phyloP scores from a whole-genome alignment of 345 rosid genomes.

The Reutealis trisperma region DNA sequence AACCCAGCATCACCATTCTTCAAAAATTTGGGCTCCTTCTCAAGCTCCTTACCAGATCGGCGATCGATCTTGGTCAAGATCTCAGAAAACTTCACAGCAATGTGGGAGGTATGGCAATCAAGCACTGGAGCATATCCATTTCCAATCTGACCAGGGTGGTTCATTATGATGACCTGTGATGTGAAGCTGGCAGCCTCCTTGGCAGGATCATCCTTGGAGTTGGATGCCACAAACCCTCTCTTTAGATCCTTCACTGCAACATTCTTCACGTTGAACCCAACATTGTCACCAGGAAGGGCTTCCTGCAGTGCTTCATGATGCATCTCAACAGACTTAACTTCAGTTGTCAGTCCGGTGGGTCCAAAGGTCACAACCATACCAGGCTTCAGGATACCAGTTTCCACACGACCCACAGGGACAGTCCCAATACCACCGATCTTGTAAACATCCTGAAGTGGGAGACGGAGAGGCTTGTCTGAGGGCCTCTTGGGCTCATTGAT shows the following conservation, averaged over 20 bases:
- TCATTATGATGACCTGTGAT: slow-evolving; percentile 62
- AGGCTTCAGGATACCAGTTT: slow-evolving; percentile 19
- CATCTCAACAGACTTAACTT: slow-evolving; percentile 20
- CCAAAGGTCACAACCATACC: slow-evolving; percentile 25
- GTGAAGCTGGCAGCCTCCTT: slow-evolving; percentile 49
- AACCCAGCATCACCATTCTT: slow-evolving; percentile 62
- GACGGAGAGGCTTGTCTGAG: slow-evolving; percentile 24
- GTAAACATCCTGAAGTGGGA: slow-evolving; percentile 24
- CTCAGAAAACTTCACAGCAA: slow-evolving; percentile 64
- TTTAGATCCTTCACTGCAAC: slow-evolving; percentile 46
- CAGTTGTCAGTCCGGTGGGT: slow-evolving; percentile 21
- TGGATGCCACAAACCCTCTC: slow-evolving; percentile 43
- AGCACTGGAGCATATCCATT: slow-evolving; percentile 62
- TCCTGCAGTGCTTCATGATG: slow-evolving; percentile 20
- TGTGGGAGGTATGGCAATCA: slow-evolving; percentile 63
- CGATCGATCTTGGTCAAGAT: slow-evolving; percentile 68
- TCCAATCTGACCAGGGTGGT: slow-evolving; percentile 66
- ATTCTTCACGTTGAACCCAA: slow-evolving; percentile 47
- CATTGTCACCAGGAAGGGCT: slow-evolving; percentile 18
- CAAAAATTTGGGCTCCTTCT: slow-evolving; percentile 70
- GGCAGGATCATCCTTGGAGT: slow-evolving; percentile 49
- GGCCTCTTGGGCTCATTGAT: slow-evolving; percentile 25
- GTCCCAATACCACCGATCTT: slow-evolving; percentile 27
- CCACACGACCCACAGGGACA: slow-evolving; percentile 27
- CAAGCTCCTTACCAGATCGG: slow-evolving; percentile 68